These are phyloP conservation scores for Choanephora cucurbitarum DNA, from an alignment of 371 early-diverging fungal species.

Conservation along the genomic window DNA sequence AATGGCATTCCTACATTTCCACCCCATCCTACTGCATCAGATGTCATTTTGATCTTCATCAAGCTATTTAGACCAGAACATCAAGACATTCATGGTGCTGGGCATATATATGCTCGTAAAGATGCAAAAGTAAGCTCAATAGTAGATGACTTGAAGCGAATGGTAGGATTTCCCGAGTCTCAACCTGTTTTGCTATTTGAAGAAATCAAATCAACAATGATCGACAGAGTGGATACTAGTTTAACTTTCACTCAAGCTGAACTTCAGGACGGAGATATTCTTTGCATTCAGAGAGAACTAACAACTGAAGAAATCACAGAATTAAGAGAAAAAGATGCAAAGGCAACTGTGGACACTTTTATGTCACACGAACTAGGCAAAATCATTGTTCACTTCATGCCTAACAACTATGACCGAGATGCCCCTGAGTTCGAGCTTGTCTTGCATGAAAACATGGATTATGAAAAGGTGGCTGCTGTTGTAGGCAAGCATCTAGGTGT, in stretches of 20 bases:
- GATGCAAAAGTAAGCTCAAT: conserved; percentile 61
- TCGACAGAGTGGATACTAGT: conserved; percentile 71
- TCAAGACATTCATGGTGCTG: conserved; percentile 45
- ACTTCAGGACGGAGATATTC: conserved; percentile 90
- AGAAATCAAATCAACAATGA: conserved; percentile 92
- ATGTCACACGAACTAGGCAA: conserved; percentile 74
- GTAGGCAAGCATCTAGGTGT: conserved; percentile 25
- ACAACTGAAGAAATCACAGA: conserved; percentile 54
- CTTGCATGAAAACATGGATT: conserved; percentile 25
- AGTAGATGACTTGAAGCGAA: conserved; percentile 53
- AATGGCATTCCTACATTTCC: conserved; percentile 14
- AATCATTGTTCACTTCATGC: conserved; percentile 69
- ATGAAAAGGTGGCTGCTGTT: conserved; percentile 24
- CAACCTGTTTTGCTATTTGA: conserved; percentile 73
- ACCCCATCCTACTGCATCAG: conserved; percentile 4
- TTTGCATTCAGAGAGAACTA: conserved; percentile 74
- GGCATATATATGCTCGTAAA: conserved; percentile 57
- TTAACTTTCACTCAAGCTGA: conserved; percentile 74
- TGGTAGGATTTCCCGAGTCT: conserved; percentile 51
- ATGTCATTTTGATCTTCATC: conserved; percentile 25
- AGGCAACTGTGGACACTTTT: conserved; percentile 65
- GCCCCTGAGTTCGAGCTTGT: conserved; percentile 26
- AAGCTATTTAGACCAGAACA: conserved; percentile 26
- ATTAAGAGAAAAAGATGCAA: conserved; percentile 24
- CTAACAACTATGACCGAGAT: conserved; percentile 23